Conservation (phyloP, 2,329 filamentous ascomycete species). For the Furcasterigmium furcatum region DNA sequence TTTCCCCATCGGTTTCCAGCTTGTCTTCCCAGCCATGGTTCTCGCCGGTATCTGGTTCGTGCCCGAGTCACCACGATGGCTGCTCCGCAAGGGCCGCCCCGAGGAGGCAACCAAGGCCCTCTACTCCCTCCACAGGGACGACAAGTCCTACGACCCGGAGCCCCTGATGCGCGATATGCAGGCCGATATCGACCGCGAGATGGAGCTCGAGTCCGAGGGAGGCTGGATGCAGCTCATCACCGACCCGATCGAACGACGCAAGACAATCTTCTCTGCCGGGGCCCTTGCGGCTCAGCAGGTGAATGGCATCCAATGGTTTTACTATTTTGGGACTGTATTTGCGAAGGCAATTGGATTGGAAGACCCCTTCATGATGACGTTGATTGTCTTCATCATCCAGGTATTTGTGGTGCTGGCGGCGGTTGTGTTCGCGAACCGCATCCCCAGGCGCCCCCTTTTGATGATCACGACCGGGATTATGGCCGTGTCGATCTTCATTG, state of each 20-base stretch:
- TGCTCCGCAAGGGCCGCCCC: constrained; percentile 17
- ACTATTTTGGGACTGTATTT: constrained; percentile 39
- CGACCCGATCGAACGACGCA: constrained; percentile 42
- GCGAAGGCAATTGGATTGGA: constrained; percentile 31
- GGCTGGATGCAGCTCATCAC: constrained; percentile 28
- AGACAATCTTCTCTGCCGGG: constrained; percentile 39
- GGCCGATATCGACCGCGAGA: constrained; percentile 33
- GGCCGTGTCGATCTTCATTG: constrained; percentile 33
- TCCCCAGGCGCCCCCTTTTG: constrained; percentile 27
- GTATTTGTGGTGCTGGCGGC: constrained; percentile 34
- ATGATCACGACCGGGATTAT: constrained; percentile 31
- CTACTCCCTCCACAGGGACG: constrained; percentile 35
- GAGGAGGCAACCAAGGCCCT: constrained; percentile 29
- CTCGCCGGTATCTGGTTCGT: constrained; percentile 18
- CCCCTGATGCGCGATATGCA: constrained; percentile 32
- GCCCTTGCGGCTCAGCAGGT: constrained; percentile 44
- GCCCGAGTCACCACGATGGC: constrained; percentile 25
- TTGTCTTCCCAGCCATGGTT: too few relatives aligned
- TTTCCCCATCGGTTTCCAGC: constrained; percentile 26
- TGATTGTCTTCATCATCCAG: constrained; percentile 38
- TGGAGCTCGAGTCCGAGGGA: constrained; percentile 12
- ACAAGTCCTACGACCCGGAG: constrained; percentile 18
- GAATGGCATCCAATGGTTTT: constrained; percentile 45
- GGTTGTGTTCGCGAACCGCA: constrained; percentile 34
- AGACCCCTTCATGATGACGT: constrained; percentile 36